Conservation (phyloP, 164 flowering plant species). For the Amborella trichopoda region DNA sequence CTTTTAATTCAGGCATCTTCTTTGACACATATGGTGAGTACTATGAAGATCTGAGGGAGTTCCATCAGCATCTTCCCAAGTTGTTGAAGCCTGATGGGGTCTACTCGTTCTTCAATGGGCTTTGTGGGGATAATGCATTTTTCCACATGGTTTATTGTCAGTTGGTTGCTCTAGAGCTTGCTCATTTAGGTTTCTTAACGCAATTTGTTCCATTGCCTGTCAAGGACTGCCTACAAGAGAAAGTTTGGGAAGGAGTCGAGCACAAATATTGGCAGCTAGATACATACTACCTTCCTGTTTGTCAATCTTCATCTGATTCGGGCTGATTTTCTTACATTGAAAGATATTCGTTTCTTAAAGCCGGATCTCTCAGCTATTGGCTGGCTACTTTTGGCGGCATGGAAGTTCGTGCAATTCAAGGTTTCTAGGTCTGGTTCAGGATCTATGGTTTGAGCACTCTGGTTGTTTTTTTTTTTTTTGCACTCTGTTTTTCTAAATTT, state of each 20-base stretch:
- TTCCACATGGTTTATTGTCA: constrained; percentile 95
- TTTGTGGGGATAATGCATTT: constrained; percentile 93
- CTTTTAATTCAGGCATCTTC: constrained; percentile 58
- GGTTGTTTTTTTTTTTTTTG: too few species aligned
- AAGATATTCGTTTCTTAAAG: too few species aligned
- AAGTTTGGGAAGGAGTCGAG: constrained; percentile 89
- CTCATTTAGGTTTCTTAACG: constrained; percentile 68
- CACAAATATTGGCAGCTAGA: constrained; percentile 98
- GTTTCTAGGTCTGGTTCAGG: too few species aligned
- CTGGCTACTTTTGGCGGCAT: too few species aligned
- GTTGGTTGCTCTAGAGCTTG: constrained; percentile 77
- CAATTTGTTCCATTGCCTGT: constrained; percentile 92
- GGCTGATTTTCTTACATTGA: too few species aligned
- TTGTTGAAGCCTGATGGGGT: constrained; percentile 82
- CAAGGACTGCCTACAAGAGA: constrained; percentile 74
- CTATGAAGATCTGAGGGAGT: constrained; percentile 88
- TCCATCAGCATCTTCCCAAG: constrained; percentile 76
- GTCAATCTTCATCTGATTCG: constrained; percentile 52
- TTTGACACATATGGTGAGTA: constrained; percentile 97
- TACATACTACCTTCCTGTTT: constrained; percentile 93
- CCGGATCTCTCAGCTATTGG: too few species aligned
- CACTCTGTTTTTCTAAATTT: too few species aligned
- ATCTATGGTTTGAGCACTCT: too few species aligned
- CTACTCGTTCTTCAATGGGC: constrained; percentile 91
- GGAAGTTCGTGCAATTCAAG: too few species aligned